These are phyloP conservation scores for Allium fistulosum DNA, from an alignment of 106 monocot species.

Conservation along the genomic window DNA sequence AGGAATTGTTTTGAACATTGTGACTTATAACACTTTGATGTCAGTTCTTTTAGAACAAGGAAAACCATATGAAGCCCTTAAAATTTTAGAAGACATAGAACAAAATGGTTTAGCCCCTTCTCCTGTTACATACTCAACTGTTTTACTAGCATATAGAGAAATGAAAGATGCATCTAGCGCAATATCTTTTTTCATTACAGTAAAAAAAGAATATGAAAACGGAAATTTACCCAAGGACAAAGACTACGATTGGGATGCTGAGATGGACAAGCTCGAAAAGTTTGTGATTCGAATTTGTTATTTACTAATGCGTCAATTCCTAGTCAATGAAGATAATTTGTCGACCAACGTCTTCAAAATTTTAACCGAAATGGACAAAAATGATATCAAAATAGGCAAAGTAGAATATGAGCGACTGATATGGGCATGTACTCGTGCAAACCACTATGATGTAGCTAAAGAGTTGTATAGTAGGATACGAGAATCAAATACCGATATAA, in stretches of 20 bases:
- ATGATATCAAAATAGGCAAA: conserved; percentile 18
- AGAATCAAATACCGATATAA: conserved; percentile 36
- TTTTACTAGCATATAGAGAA: conserved; percentile 60
- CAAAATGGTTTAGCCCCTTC: conserved; percentile 54
- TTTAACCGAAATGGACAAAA: conserved; percentile 54
- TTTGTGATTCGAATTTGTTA: conserved; percentile 54
- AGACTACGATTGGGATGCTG: conserved; percentile 47
- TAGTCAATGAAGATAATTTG: conserved; percentile 37
- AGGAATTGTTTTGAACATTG: conserved; percentile 57
- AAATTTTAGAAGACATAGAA: conserved; percentile 38
- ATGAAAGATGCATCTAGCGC: conserved; percentile 65
- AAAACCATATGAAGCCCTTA: conserved; percentile 28
- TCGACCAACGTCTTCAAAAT: conserved; percentile 35
- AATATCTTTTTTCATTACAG: conserved; percentile 31
- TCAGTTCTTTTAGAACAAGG: conserved; percentile 63
- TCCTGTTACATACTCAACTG: conserved; percentile 57
- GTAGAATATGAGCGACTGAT: conserved; percentile 55
- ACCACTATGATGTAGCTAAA: conserved; percentile 53
- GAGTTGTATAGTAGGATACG: conserved; percentile 75
- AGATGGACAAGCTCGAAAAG: conserved; percentile 54
- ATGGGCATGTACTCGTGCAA: conserved; percentile 77
- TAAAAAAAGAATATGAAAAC: conserved; percentile 37
- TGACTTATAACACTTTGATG: conserved; percentile 88
- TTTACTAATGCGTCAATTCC: conserved; percentile 54
- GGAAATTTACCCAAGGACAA: conserved; percentile 29